These are phyloP conservation scores for Yamadazyma takamatsuzukensis DNA, from an alignment of 805 yeast genomes.

Conservation along the genomic window DNA sequence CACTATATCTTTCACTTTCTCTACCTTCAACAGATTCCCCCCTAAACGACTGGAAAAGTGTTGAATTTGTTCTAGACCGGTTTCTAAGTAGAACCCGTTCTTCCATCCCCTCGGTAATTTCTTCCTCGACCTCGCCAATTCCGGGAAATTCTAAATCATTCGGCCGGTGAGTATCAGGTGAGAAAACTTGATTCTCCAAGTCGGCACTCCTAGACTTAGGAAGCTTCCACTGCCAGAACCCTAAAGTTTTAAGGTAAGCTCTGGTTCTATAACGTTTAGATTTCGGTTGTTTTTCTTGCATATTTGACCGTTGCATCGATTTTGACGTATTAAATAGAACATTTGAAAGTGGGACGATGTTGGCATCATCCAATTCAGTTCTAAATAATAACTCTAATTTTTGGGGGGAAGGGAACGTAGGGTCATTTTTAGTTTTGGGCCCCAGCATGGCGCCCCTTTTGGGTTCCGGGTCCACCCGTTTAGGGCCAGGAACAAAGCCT, in stretches of 20 bases:
- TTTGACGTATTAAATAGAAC: conserved; percentile 6
- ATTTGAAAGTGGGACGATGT: conserved; percentile 13
- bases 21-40: background rate
- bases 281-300: conserved; percentile 1
- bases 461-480: background rate
- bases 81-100: no score
- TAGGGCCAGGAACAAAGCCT: no score
- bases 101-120: background rate
- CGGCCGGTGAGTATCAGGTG: conserved; percentile 24
- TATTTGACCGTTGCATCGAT: background rate
- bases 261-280: conserved; percentile 1
- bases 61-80: no score
- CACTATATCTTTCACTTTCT: background rate
- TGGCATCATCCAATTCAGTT: conserved; percentile 9
- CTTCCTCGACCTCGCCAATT: conserved; percentile 13
- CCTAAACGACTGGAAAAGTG: no score
- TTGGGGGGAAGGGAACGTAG: conserved; percentile 2
- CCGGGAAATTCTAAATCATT: conserved; percentile 18
- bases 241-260: conserved; percentile 2
- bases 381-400: conserved; percentile 6
- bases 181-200: conserved; percentile 21
- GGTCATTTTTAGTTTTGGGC: background rate
- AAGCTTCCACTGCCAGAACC: conserved; percentile 3
- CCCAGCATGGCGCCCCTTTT: background rate
- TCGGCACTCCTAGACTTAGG: conserved; percentile 11